phyloP scores from a whole-genome alignment of 2,329 filamentous ascomycete species.

The Ramularia endophylla region DNA sequence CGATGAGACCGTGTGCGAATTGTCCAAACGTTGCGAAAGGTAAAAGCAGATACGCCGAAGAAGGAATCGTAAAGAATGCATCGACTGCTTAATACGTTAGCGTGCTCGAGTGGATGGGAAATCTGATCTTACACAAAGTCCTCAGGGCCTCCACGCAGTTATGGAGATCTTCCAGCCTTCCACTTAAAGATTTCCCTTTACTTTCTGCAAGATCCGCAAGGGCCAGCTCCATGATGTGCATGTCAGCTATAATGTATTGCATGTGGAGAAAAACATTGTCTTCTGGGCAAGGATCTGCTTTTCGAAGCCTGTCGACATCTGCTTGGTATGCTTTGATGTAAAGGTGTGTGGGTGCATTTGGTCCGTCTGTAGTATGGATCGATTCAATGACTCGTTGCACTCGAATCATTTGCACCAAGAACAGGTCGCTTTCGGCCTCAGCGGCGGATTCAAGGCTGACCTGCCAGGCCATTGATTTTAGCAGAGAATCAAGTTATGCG shows the following conservation, averaged over 20 bases:
- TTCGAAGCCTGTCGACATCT: constrained; percentile 22
- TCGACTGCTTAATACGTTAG: constrained; percentile 21
- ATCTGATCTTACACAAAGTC: not conserved
- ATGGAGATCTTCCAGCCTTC: constrained; percentile 24
- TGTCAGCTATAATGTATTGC: constrained; percentile 24
- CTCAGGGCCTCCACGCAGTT: constrained; percentile 16
- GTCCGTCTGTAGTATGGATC: constrained; percentile 17
- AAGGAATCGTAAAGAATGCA: constrained; percentile 23
- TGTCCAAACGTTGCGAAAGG: constrained; percentile 28
- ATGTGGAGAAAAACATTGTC: constrained; percentile 21
- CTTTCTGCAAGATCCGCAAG: constrained; percentile 24
- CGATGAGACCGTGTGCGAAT: constrained; percentile 28
- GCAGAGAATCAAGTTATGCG: not conserved
- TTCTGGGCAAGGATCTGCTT: constrained; percentile 11
- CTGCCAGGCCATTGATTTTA: no score
- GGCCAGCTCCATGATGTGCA: constrained; percentile 23
- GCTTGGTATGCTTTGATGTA: constrained; percentile 24
- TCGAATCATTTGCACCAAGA: constrained; percentile 27
- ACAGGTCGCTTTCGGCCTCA: constrained; percentile 25
- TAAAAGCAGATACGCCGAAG: constrained; percentile 20
- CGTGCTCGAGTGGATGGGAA: no score
- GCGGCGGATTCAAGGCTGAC: constrained; percentile 15
- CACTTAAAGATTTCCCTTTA: constrained; percentile 14
- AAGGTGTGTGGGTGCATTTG: constrained; percentile 23
- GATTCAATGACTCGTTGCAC: constrained; percentile 25